A percentile compares a stretch with the other conserved stretches of the same genome.
These are phyloP conservation scores for Fusarium denticulatum DNA, from an alignment of 2,329 filamentous ascomycete genomes.

Conservation along the genomic window DNA sequence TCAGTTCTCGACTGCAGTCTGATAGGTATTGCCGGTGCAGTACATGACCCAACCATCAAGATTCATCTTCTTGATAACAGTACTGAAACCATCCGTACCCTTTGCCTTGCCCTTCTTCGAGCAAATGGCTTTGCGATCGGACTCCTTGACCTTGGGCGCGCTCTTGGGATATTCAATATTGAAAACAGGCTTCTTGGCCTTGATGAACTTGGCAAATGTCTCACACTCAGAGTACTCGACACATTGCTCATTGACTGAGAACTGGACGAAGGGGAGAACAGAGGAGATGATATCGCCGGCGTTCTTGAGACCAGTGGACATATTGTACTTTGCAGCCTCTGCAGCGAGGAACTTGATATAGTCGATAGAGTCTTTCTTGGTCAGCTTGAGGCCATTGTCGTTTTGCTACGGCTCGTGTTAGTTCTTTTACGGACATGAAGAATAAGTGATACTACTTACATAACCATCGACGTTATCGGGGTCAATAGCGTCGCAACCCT, in stretches of 20 bases:
- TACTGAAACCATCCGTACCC: conserved; percentile 65
- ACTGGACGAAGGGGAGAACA: conserved; percentile 64
- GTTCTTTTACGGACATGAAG: background rate
- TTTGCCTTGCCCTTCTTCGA: conserved; percentile 48
- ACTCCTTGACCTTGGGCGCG: conserved; percentile 51
- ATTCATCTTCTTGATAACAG: conserved; percentile 72
- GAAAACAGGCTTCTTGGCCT: conserved; percentile 73
- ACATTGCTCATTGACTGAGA: conserved; percentile 77
- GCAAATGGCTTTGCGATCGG: conserved; percentile 56
- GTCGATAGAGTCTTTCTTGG: conserved; percentile 63
- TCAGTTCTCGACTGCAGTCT: conserved; percentile 36
- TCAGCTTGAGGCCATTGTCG: conserved; percentile 70
- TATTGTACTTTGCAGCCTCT: conserved; percentile 61
- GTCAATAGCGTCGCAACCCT: conserved; percentile 75
- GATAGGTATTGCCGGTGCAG: conserved; percentile 54
- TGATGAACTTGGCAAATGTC: conserved; percentile 66
- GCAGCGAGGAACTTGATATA: conserved; percentile 69
- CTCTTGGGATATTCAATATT: conserved; percentile 75
- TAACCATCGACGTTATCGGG: conserved; percentile 78
- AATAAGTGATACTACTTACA: conserved; percentile 47
- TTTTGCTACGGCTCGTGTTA: conserved; percentile 55
- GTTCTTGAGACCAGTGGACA: conserved; percentile 76
- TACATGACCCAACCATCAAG: conserved; percentile 71
- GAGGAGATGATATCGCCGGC: conserved; percentile 66
- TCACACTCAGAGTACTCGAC: conserved; percentile 68